Evolutionary conservation across 495 filamentous ascomycete species (phyloP).

Genomic region (Daldinia loculata): DNA sequence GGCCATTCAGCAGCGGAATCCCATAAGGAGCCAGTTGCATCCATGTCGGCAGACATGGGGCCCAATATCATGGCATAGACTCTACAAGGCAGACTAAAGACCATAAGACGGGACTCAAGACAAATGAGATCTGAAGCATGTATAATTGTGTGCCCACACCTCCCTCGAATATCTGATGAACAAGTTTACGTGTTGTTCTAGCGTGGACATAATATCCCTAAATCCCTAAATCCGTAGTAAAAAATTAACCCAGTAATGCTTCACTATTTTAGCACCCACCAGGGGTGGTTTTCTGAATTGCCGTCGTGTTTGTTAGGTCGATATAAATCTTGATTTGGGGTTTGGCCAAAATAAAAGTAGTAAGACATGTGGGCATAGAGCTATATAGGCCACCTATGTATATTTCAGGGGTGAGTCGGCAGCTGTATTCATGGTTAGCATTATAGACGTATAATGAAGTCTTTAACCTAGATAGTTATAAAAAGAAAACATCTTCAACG

Average conservation of each 20-base stretch:
- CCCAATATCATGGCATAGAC: slow-evolving; percentile 39
- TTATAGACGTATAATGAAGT: neutral
- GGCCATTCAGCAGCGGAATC: slow-evolving; percentile 31
- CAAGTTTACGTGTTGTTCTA: neutral
- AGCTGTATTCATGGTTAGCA: neutral
- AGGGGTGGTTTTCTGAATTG: no score
- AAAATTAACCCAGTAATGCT: neutral
- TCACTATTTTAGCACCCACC: no score
- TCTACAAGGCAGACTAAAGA: slow-evolving; percentile 38
- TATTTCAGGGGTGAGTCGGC: no score
- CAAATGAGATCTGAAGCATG: slow-evolving; percentile 37
- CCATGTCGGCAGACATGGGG: slow-evolving; percentile 24
- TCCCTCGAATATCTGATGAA: neutral
- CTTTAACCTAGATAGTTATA: neutral
- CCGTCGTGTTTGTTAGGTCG: no score
- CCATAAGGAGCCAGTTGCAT: slow-evolving; percentile 27
- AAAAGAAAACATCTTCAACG: neutral
- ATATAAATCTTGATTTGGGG: no score
- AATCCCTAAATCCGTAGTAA: neutral
- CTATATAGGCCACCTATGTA: no score
- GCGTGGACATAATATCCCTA: neutral
- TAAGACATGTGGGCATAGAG: no score
- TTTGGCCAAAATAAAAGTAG: no score
- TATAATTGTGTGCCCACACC: slow-evolving; percentile 2
- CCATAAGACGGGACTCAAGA: slow-evolving; percentile 25